phyloP scores from a whole-genome alignment of 1,139 yeast genomes.

The Saccharomycopsis crataegensis region DNA sequence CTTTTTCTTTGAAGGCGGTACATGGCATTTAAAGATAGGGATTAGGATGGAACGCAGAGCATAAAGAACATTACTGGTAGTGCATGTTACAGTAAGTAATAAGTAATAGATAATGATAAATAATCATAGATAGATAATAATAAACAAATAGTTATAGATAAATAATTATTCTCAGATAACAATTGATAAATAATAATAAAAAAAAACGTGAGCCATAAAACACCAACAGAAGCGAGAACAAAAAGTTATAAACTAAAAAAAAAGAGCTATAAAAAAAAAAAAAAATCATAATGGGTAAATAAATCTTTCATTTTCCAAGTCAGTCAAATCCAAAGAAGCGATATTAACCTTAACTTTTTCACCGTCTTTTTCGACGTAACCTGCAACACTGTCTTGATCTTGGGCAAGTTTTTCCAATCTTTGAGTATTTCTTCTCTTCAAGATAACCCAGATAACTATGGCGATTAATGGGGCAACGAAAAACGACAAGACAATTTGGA shows the following conservation, averaged over 20 bases:
- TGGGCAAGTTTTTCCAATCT: slow-evolving; percentile 25
- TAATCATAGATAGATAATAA: no score
- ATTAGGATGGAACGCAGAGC: no score
- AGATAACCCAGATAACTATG: slow-evolving; percentile 33
- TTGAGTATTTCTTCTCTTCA: slow-evolving; percentile 32
- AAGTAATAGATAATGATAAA: no score
- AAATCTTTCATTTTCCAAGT: slow-evolving; percentile 38
- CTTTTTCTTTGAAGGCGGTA: no score
- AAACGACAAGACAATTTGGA: slow-evolving; percentile 44
- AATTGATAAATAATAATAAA: no score
- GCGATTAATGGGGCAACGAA: slow-evolving; percentile 34
- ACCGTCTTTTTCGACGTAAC: slow-evolving; percentile 22
- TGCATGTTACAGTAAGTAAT: no score
- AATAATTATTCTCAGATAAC: no score
- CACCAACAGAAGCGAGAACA: not conserved
- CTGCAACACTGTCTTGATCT: slow-evolving; percentile 16
- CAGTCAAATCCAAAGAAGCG: slow-evolving; percentile 41
- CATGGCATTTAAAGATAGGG: no score
- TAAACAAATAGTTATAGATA: no score
- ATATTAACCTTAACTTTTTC: slow-evolving; percentile 30
- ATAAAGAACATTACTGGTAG: no score
- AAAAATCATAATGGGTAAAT: slow-evolving; percentile 33
- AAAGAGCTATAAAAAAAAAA: not conserved
- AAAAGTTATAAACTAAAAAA: not conserved
- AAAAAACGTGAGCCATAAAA: no score